These are phyloP conservation scores for Lepidium africanum DNA, from an alignment of 345 rosid species.

Conservation along the genomic window DNA sequence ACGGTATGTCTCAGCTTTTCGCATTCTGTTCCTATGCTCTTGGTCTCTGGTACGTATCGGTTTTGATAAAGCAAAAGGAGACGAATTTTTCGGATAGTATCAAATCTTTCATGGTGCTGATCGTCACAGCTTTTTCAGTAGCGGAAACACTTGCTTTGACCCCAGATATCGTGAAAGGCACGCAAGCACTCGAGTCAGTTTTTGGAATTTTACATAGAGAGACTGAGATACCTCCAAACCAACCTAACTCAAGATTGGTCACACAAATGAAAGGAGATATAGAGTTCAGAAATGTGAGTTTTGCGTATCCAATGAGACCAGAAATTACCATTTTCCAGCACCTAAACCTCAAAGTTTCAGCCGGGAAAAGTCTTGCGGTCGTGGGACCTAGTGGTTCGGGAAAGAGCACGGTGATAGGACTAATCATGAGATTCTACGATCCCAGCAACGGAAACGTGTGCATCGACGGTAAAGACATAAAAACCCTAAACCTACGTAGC, in stretches of 20 bases:
- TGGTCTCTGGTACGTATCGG: slow-evolving; percentile 84
- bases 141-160: slow-evolving; percentile 85
- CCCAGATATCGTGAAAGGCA: slow-evolving; percentile 82
- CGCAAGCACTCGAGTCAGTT: slow-evolving; percentile 68
- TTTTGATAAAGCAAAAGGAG: slow-evolving; percentile 40
- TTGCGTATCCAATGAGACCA: slow-evolving; percentile 69
- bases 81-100: slow-evolving; percentile 52
- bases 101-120: slow-evolving; percentile 63
- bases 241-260: slow-evolving; percentile 35
- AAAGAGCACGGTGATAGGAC: slow-evolving; percentile 66
- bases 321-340: slow-evolving; percentile 45
- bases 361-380: slow-evolving; percentile 66
- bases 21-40: slow-evolving; percentile 66
- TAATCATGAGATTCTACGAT: slow-evolving; percentile 71
- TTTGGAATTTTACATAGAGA: slow-evolving; percentile 53
- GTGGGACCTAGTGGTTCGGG: slow-evolving; percentile 86
- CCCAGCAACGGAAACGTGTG: slow-evolving; percentile 44
- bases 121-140: slow-evolving; percentile 50
- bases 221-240: slow-evolving; percentile 42
- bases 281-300: slow-evolving; percentile 51
- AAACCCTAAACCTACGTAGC: slow-evolving; percentile 51
- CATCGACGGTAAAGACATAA: slow-evolving; percentile 56
- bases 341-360: slow-evolving; percentile 38
- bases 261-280: slow-evolving; percentile 45
- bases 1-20: slow-evolving; percentile 58